These are phyloP conservation scores for Salix viminalis DNA, from an alignment of 345 rosid species.

Conservation along the genomic window DNA sequence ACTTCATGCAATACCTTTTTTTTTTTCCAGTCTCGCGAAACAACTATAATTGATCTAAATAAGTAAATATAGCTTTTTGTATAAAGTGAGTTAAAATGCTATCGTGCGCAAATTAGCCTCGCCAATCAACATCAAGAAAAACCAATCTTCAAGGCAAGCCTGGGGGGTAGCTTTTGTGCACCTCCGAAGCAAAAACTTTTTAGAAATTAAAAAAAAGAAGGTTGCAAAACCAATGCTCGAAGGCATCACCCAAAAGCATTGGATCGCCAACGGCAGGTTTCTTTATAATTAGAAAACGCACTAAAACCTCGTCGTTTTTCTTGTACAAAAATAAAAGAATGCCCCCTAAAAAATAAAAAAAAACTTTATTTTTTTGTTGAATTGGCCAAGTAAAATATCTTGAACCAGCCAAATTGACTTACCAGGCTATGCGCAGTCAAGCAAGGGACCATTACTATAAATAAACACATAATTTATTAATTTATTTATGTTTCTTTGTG, in stretches of 20 bases:
- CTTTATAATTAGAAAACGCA: not conserved
- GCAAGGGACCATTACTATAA: not conserved
- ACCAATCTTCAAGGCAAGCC: not conserved
- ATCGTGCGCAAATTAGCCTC: too few relatives aligned
- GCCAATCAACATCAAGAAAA: not conserved
- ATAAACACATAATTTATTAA: not conserved
- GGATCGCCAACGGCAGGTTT: not conserved
- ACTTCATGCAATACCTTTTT: too few relatives aligned
- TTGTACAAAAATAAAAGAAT: not conserved
- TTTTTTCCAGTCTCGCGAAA: too few relatives aligned
- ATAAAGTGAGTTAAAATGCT: too few relatives aligned
- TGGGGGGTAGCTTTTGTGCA: not conserved
- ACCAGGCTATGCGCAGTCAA: not conserved
- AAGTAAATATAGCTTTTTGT: too few relatives aligned
- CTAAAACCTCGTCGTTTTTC: not conserved
- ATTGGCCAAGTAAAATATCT: not conserved
- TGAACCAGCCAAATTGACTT: constrained; percentile 18
- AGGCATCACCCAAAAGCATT: not conserved
- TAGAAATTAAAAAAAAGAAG: too few relatives aligned
- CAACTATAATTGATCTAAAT: too few relatives aligned
- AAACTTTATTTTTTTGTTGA: not conserved
- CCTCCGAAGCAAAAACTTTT: not conserved
- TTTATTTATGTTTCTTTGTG: not conserved
- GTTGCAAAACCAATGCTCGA: not conserved
- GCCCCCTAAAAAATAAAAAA: not conserved